These are phyloP conservation scores for Kwoniella sp. DNA, from an alignment of 768 basidiomycete genomes.

Conservation along the genomic window DNA sequence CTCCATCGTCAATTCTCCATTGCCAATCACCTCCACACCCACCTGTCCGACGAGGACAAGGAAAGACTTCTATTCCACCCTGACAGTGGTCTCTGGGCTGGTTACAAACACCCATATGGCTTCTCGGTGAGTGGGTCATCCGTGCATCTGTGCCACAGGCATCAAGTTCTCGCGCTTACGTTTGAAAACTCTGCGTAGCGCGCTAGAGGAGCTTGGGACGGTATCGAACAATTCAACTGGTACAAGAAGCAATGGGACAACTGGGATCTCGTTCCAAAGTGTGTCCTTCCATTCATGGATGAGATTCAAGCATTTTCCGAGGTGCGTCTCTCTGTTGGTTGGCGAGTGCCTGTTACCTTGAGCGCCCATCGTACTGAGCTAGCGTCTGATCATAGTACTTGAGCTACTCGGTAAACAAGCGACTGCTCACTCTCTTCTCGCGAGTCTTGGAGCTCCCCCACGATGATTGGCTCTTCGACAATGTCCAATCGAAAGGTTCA, in stretches of 20 bases:
- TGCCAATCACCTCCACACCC: slow-evolving; percentile 20
- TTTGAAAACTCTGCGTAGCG: not conserved
- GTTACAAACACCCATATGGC: slow-evolving; percentile 27
- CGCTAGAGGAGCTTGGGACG: slow-evolving; percentile 17
- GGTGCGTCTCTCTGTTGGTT: not conserved
- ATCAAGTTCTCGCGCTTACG: too few species aligned
- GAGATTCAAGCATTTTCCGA: slow-evolving; percentile 28
- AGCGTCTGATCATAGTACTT: slow-evolving; percentile 12
- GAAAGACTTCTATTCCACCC: slow-evolving; percentile 19
- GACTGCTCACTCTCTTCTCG: slow-evolving; percentile 39
- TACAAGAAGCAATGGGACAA: slow-evolving; percentile 19
- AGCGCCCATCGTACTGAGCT: too few species aligned
- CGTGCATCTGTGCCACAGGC: not conserved
- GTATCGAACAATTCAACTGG: slow-evolving; percentile 28
- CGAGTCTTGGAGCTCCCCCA: slow-evolving; percentile 40
- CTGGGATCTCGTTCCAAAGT: slow-evolving; percentile 6
- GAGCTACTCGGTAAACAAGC: slow-evolving; percentile 36
- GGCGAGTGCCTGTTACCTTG: too few species aligned
- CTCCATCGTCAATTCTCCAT: slow-evolving; percentile 38
- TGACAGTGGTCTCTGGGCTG: slow-evolving; percentile 23
- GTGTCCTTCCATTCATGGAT: slow-evolving; percentile 22
- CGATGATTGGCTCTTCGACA: slow-evolving; percentile 42
- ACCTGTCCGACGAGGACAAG: slow-evolving; percentile 30
- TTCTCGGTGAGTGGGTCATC: slow-evolving; percentile 16
- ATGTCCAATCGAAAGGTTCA: slow-evolving; percentile 32